Evolutionary conservation across 768 basidiomycete genomes (phyloP), one percentile per base, ranked within the genome.

Genomic region (Cystobasidium onofrii): DNA sequence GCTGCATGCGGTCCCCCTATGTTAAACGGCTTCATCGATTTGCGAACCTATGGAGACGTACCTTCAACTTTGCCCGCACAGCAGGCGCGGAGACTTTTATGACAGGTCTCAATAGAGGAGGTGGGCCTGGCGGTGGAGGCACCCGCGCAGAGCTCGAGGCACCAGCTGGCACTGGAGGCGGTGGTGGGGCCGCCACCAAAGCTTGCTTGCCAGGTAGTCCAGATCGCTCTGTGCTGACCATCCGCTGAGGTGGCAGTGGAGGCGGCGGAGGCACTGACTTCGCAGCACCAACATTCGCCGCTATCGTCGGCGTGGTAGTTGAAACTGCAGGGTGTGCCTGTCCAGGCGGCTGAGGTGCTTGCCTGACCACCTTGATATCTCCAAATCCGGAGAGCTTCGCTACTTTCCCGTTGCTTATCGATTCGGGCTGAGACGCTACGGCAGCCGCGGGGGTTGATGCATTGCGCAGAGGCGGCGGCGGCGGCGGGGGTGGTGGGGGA

Each of bases 1-100:
- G 90, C 80, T 89, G 1, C 4, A 18, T 3, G 63, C 63, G 27
- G n/a, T 39, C 12, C 25, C 7, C 29, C 4, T 55, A 31, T 46
- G 7, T 25, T 4, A 34, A n/a, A 27, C 29, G 39, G 39, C 18
- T n/a, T 43, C 29, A 67, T 17, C 6, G 75, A 75, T 27, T 15
- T n/a, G n/a, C n/a, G n/a, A n/a, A n/a, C n/a, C n/a, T n/a, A n/a
- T n/a, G n/a, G n/a, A n/a, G n/a, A 23, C 9, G 52, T 12, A 46
- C n/a, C 43, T 76, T 75, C 13, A 75, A 52, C 43, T 72, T 72
- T 15, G 29, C 39, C 12, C 44, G 75, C 34, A 15, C 18, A 1
- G 2, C 66, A 4, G 54, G 3, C 10, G 65, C n/a, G 12, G 33
- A 36, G 4, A 34, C 61, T 36, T 70, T n/a, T 12, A 36, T 20